phyloP scores from a whole-genome alignment of 768 basidiomycete genomes.

The Pleurotus sapidus region DNA sequence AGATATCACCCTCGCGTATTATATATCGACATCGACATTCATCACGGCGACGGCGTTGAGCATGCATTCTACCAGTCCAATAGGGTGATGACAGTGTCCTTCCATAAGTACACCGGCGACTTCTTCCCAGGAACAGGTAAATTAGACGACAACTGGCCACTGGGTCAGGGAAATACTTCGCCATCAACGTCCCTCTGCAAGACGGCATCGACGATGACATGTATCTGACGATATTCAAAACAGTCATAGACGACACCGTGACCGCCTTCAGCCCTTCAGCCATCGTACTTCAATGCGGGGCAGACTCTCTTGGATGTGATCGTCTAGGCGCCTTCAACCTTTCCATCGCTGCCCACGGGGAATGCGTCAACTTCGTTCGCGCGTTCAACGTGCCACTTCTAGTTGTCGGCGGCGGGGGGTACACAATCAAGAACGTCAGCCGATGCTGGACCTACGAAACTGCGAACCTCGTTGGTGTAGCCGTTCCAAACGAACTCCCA shows the following conservation, averaged over 20 bases:
- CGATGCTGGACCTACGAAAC: constrained; percentile 99
- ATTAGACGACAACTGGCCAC: constrained; percentile 85
- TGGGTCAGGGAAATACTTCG: constrained; percentile 93
- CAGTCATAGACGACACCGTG: constrained; percentile 93
- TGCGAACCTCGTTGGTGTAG: constrained; percentile 80
- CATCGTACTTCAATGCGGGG: constrained; percentile 96
- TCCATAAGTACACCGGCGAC: constrained; percentile 98
- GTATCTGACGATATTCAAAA: constrained; percentile 94
- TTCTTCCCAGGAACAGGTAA: constrained; percentile 99
- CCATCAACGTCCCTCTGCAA: constrained; percentile 89
- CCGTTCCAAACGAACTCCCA: constrained; percentile 85
- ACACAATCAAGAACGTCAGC: constrained; percentile 95
- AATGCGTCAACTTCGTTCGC: constrained; percentile 96
- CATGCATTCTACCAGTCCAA: constrained; percentile 97
- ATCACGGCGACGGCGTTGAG: constrained; percentile 98
- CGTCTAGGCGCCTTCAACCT: constrained; percentile 96
- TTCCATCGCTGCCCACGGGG: constrained; percentile 95
- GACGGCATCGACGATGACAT: constrained; percentile 98
- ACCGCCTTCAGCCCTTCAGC: constrained; percentile 82
- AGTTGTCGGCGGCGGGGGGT: constrained; percentile 93
- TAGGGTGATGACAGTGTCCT: constrained; percentile 98
- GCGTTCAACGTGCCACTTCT: constrained; percentile 89
- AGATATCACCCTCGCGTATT: constrained; percentile 93
- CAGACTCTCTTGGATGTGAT: constrained; percentile 94
- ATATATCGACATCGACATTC: constrained; percentile 99